phyloP scores from a whole-genome alignment of 1,284 basidiomycete genomes.

The Rhodofomes roseus region DNA sequence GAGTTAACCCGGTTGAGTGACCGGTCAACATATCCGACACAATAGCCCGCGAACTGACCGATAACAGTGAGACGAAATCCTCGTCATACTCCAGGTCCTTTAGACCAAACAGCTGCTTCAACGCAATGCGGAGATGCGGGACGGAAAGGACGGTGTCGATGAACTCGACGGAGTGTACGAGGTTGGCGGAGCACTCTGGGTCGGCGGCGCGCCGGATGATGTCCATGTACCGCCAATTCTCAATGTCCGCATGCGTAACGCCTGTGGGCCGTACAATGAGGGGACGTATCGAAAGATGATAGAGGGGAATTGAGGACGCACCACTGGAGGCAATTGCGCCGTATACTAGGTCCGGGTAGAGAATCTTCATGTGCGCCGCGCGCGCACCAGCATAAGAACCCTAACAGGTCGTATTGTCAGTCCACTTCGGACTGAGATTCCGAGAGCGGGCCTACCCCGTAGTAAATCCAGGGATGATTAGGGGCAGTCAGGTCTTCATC shows the following conservation, averaged over 20 bases:
- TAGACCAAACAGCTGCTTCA: conserved; percentile 78
- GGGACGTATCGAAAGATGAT: no score
- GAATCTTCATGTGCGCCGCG: conserved; percentile 86
- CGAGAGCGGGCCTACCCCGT: conserved; percentile 60
- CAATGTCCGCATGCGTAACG: conserved; percentile 70
- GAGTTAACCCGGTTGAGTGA: neutral
- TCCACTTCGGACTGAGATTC: neutral
- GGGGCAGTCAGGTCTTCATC: conserved; percentile 66
- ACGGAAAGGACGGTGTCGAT: conserved; percentile 61
- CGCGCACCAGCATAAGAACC: conserved; percentile 92
- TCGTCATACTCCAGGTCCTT: conserved; percentile 63
- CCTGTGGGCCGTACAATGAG: conserved; percentile 33
- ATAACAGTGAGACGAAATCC: conserved; percentile 74
- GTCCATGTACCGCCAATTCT: conserved; percentile 86
- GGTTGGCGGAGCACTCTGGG: conserved; percentile 63
- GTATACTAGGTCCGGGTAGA: conserved; percentile 86
- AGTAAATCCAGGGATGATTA: conserved; percentile 88
- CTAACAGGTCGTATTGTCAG: conserved; percentile 29
- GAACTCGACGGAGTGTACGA: conserved; percentile 60
- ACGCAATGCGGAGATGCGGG: conserved; percentile 37
- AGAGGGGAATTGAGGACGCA: conserved; percentile 24
- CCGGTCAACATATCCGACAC: neutral
- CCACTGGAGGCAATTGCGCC: conserved; percentile 91
- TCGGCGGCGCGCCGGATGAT: conserved; percentile 78
- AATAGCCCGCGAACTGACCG: conserved; percentile 34